Evolutionary conservation across 1,139 yeast species (phyloP).

Genomic region (Petasospora rhodanensis): DNA sequence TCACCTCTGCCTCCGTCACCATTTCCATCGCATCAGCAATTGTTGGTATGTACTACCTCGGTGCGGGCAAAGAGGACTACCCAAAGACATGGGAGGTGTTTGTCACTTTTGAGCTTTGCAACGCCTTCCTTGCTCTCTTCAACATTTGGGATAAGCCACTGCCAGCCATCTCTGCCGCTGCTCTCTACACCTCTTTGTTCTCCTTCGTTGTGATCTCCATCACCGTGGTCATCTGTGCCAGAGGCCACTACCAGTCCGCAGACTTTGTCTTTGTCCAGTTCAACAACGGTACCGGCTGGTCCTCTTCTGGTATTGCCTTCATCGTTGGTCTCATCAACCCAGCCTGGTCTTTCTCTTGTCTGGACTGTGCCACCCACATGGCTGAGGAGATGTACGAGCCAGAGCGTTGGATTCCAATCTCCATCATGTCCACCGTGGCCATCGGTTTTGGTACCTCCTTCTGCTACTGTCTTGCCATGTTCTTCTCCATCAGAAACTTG

Average conservation of each 20-base stretch:
- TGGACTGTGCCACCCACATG: slow-evolving; percentile 68
- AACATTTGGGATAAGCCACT: slow-evolving; percentile 56
- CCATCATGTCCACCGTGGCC: slow-evolving; percentile 60
- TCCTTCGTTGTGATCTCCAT: slow-evolving; percentile 54
- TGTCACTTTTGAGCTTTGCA: slow-evolving; percentile 44
- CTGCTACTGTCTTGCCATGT: slow-evolving; percentile 56
- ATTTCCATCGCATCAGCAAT: slow-evolving; percentile 47
- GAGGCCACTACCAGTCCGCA: slow-evolving; percentile 52
- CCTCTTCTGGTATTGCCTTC: slow-evolving; percentile 53
- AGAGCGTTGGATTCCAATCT: slow-evolving; percentile 56
- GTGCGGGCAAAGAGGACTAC: slow-evolving; percentile 36
- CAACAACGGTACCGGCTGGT: slow-evolving; percentile 65
- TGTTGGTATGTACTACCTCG: slow-evolving; percentile 51
- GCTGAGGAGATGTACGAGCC: slow-evolving; percentile 63
- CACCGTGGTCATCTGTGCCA: slow-evolving; percentile 51
- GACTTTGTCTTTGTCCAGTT: slow-evolving; percentile 58
- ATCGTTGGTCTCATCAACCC: slow-evolving; percentile 65
- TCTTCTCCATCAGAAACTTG: slow-evolving; percentile 52
- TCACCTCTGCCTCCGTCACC: slow-evolving; percentile 58
- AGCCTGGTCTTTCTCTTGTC: slow-evolving; percentile 65
- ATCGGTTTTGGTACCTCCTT: slow-evolving; percentile 63
- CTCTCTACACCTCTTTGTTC: slow-evolving; percentile 49
- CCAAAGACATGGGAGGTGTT: slow-evolving; percentile 57
- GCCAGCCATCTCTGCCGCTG: slow-evolving; percentile 47
- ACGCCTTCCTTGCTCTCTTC: slow-evolving; percentile 42